phyloP scores from a whole-genome alignment of 768 basidiomycete genomes.

The Tricholoma furcatifolium region DNA sequence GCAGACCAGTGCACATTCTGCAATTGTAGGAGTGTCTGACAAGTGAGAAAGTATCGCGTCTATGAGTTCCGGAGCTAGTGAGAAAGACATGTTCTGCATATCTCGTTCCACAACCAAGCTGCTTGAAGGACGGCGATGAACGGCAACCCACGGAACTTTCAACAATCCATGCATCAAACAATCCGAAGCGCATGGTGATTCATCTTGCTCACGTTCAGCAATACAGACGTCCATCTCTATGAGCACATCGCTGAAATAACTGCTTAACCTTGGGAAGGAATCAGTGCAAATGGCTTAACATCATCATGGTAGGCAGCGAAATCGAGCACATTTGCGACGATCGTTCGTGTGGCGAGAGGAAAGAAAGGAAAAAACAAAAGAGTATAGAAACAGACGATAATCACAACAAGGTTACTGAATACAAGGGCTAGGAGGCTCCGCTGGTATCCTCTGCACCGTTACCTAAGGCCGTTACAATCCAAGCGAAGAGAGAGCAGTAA shows the following conservation, averaged over 20 bases:
- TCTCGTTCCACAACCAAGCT: no score
- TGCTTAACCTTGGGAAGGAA: no score
- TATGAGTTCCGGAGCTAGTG: not conserved
- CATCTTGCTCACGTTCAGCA: no score
- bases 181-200: no score
- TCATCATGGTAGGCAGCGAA: no score
- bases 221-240: no score
- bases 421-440: not conserved
- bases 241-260: no score
- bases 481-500: not conserved
- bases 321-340: not conserved
- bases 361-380: not conserved
- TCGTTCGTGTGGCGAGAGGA: not conserved
- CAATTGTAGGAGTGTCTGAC: not conserved
- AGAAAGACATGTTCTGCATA: not conserved
- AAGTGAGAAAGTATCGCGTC: not conserved
- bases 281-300: no score
- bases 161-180: no score
- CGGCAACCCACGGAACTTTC: no score
- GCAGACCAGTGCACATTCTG: not conserved
- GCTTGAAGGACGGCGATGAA: no score
- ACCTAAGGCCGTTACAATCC: constrained; percentile 1
- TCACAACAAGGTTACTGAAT: not conserved
- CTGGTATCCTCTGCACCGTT: constrained; percentile 9
- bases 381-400: not conserved